A percentile compares a stretch with the other conserved stretches of the same genome.
Evolutionary conservation across 495 filamentous ascomycete species (phyloP).

Genomic region (Aspergillus homomorphus): DNA sequence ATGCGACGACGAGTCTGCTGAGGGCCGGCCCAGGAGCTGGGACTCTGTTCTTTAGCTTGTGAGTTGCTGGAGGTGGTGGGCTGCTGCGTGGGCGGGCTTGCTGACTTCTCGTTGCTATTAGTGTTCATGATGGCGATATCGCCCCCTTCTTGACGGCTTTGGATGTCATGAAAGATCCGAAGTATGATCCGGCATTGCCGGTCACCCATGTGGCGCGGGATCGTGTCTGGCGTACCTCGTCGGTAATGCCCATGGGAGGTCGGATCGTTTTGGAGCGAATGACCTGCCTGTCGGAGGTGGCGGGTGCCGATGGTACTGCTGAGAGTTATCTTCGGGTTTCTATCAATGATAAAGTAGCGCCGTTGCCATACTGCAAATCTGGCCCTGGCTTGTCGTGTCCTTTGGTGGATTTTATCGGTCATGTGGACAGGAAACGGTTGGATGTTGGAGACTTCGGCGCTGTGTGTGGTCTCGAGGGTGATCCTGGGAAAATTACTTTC

Average conservation of each 20-base stretch:
- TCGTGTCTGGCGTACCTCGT: constrained; percentile 53
- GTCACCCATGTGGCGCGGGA: constrained; percentile 35
- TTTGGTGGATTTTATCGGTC: constrained; percentile 40
- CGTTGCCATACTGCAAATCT: constrained; percentile 46
- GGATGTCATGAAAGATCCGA: constrained; percentile 46
- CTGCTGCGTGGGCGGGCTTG: no score
- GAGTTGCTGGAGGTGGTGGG: constrained; percentile 18
- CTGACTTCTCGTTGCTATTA: constrained; percentile 16
- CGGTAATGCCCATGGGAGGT: constrained; percentile 58
- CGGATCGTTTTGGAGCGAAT: constrained; percentile 56
- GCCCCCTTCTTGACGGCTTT: constrained; percentile 54
- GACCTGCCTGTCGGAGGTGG: constrained; percentile 27
- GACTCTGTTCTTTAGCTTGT: constrained; percentile 58
- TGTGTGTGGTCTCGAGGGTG: constrained; percentile 29
- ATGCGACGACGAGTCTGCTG: constrained; percentile 54
- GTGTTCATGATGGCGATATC: constrained; percentile 60
- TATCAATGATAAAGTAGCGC: constrained; percentile 56
- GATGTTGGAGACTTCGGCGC: constrained; percentile 33
- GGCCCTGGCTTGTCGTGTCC: constrained; percentile 55
- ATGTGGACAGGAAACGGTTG: constrained; percentile 31
- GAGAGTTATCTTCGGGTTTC: constrained; percentile 50
- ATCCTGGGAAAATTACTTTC: constrained; percentile 29
- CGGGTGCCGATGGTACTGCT: neutral
- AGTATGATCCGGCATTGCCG: constrained; percentile 41
- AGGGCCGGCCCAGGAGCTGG: constrained; percentile 46